Base-by-base conservation (phyloP, 2,329 filamentous ascomycete genomes). In the Fusarium sp. region DNA sequence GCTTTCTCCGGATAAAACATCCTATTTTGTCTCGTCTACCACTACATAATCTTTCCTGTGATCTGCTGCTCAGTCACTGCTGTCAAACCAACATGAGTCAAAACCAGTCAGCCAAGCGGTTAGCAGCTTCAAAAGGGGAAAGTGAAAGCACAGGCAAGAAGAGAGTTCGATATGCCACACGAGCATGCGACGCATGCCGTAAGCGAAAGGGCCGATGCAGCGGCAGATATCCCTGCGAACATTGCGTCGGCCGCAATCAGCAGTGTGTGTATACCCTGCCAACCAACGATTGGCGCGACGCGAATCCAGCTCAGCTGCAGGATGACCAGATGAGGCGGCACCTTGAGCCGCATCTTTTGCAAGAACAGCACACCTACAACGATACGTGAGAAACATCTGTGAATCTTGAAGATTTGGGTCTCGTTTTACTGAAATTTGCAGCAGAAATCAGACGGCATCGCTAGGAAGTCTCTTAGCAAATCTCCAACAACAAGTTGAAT, bases 171-270 rank as follows among this genome's bases (percentile, higher is more conserved):
- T 56, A 56, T 26, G 53, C 53, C 14, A 41, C 53, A 6, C 38
- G 53, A 45, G 53, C 53, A 15, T 56, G 53, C 22, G 53, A 56
- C 7, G 53, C 53, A 13, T 56, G 53, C 4, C 53, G 53, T 30
- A 56, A 56, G 24, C 53, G 53, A n/a, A 56, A 56, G 18, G 53
- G 53, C 15, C 38, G 53, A 22, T 56, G 53, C 18, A 56, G 53
- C 13, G 53, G 53, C 11, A 24, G 53, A 56, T 56, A 31, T 45
- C 53, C 53, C 28, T 56, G 53, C 18, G 53, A 56, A 56, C 36
- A 56, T n/a, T 56, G 53, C 38, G 28, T 56, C 28, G 53, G 53
- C 4, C 53, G 53, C 18, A 56, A 56, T 22, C 53, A 56, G 53
- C 53, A 56, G n/a, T 56, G 53, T 7, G 38, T 56, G 38, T 56